phyloP scores from a whole-genome alignment of 805 yeast genomes.

The Lachancea waltii region DNA sequence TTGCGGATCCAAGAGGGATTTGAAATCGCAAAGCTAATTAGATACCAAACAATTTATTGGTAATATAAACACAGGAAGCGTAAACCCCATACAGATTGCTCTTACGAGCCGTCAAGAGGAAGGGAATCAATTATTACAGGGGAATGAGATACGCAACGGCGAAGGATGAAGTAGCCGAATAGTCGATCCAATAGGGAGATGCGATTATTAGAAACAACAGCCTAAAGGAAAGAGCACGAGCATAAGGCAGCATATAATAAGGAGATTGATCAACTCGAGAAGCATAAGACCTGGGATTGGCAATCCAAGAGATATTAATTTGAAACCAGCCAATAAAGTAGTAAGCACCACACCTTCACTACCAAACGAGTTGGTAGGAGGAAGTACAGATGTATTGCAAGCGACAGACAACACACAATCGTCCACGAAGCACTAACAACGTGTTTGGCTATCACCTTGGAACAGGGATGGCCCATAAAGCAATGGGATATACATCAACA shows the following conservation, averaged over 20 bases:
- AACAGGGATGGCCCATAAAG: slow-evolving; percentile 5
- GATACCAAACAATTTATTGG: too few species aligned
- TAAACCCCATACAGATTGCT: too few species aligned
- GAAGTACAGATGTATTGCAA: slow-evolving; percentile 13
- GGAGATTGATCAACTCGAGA: slow-evolving; percentile 13
- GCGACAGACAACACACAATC: slow-evolving; percentile 13
- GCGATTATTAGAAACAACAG: slow-evolving; percentile 7
- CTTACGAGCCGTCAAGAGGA: too few species aligned
- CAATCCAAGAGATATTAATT: slow-evolving; percentile 1
- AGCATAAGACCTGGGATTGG: slow-evolving; percentile 11
- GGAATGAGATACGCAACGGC: neutral
- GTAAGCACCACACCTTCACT: slow-evolving; percentile 12
- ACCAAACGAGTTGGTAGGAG: slow-evolving; percentile 12
- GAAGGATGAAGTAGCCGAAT: neutral
- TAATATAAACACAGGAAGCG: too few species aligned
- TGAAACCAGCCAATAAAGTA: slow-evolving; percentile 3
- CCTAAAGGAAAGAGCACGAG: slow-evolving; percentile 3
- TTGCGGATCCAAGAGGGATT: too few species aligned
- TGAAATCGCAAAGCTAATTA: too few species aligned
- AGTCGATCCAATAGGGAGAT: slow-evolving; percentile 6
- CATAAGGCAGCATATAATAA: slow-evolving; percentile 10
- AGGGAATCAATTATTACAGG: neutral
- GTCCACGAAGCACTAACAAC: slow-evolving; percentile 14
- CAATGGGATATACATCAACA: slow-evolving; percentile 10
- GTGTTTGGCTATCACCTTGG: slow-evolving; percentile 9